phyloP scores from a whole-genome alignment of 495 filamentous ascomycete genomes.

The Penicillium mononematosum region DNA sequence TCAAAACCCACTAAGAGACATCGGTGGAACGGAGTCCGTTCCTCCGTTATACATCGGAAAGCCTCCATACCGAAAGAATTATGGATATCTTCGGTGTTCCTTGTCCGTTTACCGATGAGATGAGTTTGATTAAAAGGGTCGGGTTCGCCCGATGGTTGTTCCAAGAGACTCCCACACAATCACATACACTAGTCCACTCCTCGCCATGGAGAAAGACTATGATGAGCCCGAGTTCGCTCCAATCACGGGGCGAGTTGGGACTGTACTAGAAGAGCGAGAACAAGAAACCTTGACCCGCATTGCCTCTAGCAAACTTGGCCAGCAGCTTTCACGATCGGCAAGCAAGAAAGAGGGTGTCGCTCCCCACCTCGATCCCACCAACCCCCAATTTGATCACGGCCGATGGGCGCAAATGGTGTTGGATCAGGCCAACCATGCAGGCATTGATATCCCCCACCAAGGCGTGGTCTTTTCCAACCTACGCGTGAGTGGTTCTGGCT shows the following conservation, averaged over 20 bases:
- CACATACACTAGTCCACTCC: background rate
- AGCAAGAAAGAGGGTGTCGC: conserved; percentile 28
- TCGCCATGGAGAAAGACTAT: conserved; percentile 20
- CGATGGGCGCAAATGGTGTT: conserved; percentile 49
- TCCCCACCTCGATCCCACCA: conserved; percentile 50
- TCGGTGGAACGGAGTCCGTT: conserved; percentile 7
- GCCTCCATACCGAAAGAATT: background rate
- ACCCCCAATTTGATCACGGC: conserved; percentile 51
- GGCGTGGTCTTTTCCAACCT: conserved; percentile 50
- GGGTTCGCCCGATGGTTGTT: background rate
- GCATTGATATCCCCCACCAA: conserved; percentile 30
- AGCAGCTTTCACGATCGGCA: conserved; percentile 20
- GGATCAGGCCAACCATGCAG: conserved; percentile 33
- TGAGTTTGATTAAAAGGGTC: conserved; percentile 1
- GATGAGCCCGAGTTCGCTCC: conserved; percentile 21
- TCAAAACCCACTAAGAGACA: no score
- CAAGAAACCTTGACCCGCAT: conserved; percentile 25
- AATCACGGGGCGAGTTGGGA: conserved; percentile 16
- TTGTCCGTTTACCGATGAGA: conserved; percentile 4
- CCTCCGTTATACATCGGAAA: conserved; percentile 6
- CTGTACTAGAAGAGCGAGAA: conserved; percentile 24
- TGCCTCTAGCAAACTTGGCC: conserved; percentile 31
- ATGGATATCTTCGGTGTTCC: background rate
- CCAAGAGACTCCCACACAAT: background rate
- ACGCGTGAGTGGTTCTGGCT: conserved; percentile 50